A percentile compares a stretch with the other conserved stretches of the same genome.
Evolutionary conservation across 805 yeast species (phyloP).

Genomic region (Starmerella davenportii): DNA sequence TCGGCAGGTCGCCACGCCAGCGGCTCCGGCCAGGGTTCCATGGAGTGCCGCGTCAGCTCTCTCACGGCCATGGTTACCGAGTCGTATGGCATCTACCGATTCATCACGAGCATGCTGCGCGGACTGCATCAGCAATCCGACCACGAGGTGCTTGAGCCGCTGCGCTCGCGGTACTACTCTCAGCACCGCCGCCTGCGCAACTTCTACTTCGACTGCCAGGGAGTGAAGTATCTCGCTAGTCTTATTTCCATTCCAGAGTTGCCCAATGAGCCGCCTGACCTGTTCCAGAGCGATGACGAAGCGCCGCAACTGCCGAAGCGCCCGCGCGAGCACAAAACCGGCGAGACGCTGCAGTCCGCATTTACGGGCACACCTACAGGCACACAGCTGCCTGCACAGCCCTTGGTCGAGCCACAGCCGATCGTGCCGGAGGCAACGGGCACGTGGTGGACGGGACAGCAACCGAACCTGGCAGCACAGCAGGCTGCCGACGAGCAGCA

Average conservation of each 20-base stretch:
- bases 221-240: slow-evolving; percentile 62
- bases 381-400: slow-evolving; percentile 1
- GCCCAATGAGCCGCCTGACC: slow-evolving; percentile 40
- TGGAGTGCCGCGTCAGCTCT: slow-evolving; percentile 68
- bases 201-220: slow-evolving; percentile 78
- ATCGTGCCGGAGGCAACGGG: slow-evolving; percentile 22
- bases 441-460: slow-evolving; percentile 33
- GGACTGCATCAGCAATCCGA: slow-evolving; percentile 63
- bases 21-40: slow-evolving; percentile 18
- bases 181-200: slow-evolving; percentile 58
- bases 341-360: slow-evolving; percentile 19
- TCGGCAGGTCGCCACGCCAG: slow-evolving; percentile 30
- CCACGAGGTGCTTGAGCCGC: slow-evolving; percentile 58
- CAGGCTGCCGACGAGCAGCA: slow-evolving; percentile 39
- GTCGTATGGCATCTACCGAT: slow-evolving; percentile 81
- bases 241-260: slow-evolving; percentile 64
- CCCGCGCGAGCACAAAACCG: slow-evolving; percentile 21
- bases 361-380: slow-evolving; percentile 13
- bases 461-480: slow-evolving; percentile 31
- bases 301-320: slow-evolving; percentile 28
- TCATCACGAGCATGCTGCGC: slow-evolving; percentile 73
- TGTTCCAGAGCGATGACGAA: slow-evolving; percentile 32
- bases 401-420: slow-evolving; percentile 6
- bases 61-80: slow-evolving; percentile 82
- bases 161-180: slow-evolving; percentile 49